Percentiles rank a stretch among this genome's conserved stretches.
phyloP scores from a whole-genome alignment of 768 basidiomycete genomes.

The Collybia mongolica region DNA sequence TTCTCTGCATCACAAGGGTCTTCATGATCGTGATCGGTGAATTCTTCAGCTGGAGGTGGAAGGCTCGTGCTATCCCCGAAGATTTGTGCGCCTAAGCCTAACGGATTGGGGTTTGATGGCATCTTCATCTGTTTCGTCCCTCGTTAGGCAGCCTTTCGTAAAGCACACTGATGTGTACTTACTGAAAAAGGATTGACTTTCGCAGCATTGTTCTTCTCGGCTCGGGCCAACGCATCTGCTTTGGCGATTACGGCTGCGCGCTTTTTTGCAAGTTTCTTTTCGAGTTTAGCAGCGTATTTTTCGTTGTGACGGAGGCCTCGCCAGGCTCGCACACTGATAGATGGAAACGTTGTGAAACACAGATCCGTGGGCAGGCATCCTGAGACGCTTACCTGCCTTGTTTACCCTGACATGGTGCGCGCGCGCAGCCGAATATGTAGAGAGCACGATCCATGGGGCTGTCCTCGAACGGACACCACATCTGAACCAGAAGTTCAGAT shows the following conservation, averaged over 20 bases:
- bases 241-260: slow-evolving; percentile 37
- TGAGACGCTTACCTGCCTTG: slow-evolving; percentile 63
- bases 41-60: slow-evolving; percentile 12
- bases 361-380: slow-evolving; percentile 11
- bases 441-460: slow-evolving; percentile 84
- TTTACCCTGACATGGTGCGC: slow-evolving; percentile 68
- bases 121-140: slow-evolving; percentile 19
- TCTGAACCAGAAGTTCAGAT: slow-evolving; percentile 82
- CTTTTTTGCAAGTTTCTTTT: slow-evolving; percentile 47
- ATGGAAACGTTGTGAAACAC: slow-evolving; percentile 5
- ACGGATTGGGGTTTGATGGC: slow-evolving; percentile 28
- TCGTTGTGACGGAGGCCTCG: slow-evolving; percentile 72
- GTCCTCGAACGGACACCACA: slow-evolving; percentile 89
- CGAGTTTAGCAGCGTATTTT: slow-evolving; percentile 72
- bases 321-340: slow-evolving; percentile 75
- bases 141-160: neutral
- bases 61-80: slow-evolving; percentile 42
- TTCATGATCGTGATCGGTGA: slow-evolving; percentile 22
- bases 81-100: slow-evolving; percentile 65
- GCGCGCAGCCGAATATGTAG: slow-evolving; percentile 84
- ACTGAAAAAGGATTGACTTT: slow-evolving; percentile 73
- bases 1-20: slow-evolving; percentile 35
- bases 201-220: slow-evolving; percentile 27
- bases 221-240: slow-evolving; percentile 25
- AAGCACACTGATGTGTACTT: slow-evolving; percentile 18